phyloP scores from a whole-genome alignment of 768 basidiomycete genomes.

The Lactarius sp. region DNA sequence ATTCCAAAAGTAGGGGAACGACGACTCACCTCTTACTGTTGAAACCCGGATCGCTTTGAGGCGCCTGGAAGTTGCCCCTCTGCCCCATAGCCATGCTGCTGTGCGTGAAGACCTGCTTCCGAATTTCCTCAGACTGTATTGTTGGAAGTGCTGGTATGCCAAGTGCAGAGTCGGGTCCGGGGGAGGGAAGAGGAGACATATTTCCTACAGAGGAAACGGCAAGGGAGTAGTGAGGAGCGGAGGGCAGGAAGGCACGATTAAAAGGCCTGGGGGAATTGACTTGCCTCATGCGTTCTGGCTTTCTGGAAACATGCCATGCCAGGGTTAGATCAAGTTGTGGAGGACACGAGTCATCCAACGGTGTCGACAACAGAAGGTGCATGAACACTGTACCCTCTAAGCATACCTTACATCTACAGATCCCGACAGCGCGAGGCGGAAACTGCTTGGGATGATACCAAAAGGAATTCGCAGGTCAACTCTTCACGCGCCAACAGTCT shows the following conservation, averaged over 20 bases:
- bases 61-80: neutral
- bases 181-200: neutral
- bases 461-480: neutral
- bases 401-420: neutral
- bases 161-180: neutral
- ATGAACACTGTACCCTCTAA: neutral
- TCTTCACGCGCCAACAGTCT: neutral
- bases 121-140: neutral
- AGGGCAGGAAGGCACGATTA: neutral
- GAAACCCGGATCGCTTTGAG: neutral
- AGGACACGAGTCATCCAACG: neutral
- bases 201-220: neutral
- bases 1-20: neutral
- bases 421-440: neutral
- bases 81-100: neutral
- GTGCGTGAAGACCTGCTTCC: slow-evolving; percentile 4
- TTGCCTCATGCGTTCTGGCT: neutral
- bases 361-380: neutral
- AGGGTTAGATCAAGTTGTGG: slow-evolving; percentile 1
- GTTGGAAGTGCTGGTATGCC: neutral
- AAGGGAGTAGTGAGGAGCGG: neutral
- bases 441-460: neutral
- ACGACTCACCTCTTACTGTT: slow-evolving; percentile 5
- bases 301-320: neutral
- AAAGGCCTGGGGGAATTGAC: neutral